These are phyloP conservation scores for Beauveria pseudobassiana DNA, from an alignment of 2,329 filamentous ascomycete species.

Conservation along the genomic window DNA sequence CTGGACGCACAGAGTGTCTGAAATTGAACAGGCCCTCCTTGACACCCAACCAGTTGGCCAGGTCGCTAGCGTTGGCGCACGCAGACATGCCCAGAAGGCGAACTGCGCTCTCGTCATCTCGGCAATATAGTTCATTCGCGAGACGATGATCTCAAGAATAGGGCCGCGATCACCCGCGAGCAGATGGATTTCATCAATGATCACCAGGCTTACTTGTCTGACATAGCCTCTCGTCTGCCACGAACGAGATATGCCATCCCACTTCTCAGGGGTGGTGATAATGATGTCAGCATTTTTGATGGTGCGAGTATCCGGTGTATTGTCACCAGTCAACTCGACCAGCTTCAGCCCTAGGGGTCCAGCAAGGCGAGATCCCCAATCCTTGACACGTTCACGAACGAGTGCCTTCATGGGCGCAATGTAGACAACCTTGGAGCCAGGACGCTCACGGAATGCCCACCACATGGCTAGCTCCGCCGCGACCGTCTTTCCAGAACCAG, in stretches of 20 bases:
- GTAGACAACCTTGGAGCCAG: slow-evolving; percentile 95
- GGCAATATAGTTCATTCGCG: slow-evolving; percentile 96
- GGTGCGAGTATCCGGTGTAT: slow-evolving; percentile 91
- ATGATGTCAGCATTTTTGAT: slow-evolving; percentile 97
- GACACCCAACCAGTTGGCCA: slow-evolving; percentile 94
- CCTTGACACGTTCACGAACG: slow-evolving; percentile 90
- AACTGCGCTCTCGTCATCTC: slow-evolving; percentile 86
- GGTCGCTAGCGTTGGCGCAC: slow-evolving; percentile 88
- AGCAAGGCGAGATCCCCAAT: slow-evolving; percentile 81
- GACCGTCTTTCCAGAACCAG: slow-evolving; percentile 94
- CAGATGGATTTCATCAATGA: slow-evolving; percentile 97
- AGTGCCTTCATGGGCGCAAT: slow-evolving; percentile 99
- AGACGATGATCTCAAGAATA: slow-evolving; percentile 94
- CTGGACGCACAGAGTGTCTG: slow-evolving; percentile 89
- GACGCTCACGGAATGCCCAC: slow-evolving; percentile 95
- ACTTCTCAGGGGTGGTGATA: slow-evolving; percentile 98
- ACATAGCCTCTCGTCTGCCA: slow-evolving; percentile 98
- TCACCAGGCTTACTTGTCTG: slow-evolving; percentile 86
- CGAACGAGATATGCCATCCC: slow-evolving; percentile 97
- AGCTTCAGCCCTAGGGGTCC: slow-evolving; percentile 78
- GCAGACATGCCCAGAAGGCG: slow-evolving; percentile 97
- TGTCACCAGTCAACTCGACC: slow-evolving; percentile 93
- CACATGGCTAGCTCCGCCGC: slow-evolving; percentile 97
- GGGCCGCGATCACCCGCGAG: slow-evolving; percentile 94
- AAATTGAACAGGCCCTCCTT: slow-evolving; percentile 97